Evolutionary conservation across 2,329 filamentous ascomycete genomes (phyloP).

Genomic region (Trichoderma sp.): DNA sequence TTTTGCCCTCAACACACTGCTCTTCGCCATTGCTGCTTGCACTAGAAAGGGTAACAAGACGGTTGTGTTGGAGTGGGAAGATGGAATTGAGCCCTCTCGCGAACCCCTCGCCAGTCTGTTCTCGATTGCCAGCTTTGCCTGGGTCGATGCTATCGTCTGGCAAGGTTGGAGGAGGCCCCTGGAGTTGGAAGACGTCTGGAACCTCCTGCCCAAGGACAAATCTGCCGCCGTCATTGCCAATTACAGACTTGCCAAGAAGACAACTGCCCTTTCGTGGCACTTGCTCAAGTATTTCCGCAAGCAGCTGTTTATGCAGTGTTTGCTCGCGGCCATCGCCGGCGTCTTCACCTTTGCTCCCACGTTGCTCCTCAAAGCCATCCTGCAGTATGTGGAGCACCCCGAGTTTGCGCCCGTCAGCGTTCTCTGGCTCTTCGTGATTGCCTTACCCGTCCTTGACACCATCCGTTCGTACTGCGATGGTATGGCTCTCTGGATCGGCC

Average conservation of each 20-base stretch:
- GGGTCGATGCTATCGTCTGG: conserved; percentile 89
- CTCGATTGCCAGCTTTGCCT: conserved; percentile 83
- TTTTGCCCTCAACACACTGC: conserved; percentile 72
- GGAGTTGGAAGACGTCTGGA: conserved; percentile 88
- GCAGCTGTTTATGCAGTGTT: conserved; percentile 73
- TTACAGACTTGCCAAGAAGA: conserved; percentile 85
- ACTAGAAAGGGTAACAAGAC: conserved; percentile 91
- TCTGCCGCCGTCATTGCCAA: conserved; percentile 76
- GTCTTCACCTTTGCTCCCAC: conserved; percentile 91
- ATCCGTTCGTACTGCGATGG: conserved; percentile 81
- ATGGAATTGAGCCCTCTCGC: conserved; percentile 79
- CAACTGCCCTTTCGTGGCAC: conserved; percentile 75
- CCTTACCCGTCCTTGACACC: conserved; percentile 81
- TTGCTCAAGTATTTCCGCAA: conserved; percentile 82
- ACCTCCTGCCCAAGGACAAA: conserved; percentile 84
- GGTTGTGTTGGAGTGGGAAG: conserved; percentile 85
- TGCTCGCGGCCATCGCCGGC: conserved; percentile 77
- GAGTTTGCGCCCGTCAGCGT: conserved; percentile 76
- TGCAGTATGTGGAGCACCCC: conserved; percentile 91
- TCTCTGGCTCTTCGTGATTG: conserved; percentile 92
- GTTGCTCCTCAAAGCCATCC: conserved; percentile 83
- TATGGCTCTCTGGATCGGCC: conserved; percentile 88
- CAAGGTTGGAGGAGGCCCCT: conserved; percentile 83
- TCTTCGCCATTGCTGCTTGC: conserved; percentile 75
- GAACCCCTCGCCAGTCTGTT: conserved; percentile 88